Base-by-base conservation (phyloP, 192 early-diverging fungal genomes). In the Entomortierella lignicola region DNA sequence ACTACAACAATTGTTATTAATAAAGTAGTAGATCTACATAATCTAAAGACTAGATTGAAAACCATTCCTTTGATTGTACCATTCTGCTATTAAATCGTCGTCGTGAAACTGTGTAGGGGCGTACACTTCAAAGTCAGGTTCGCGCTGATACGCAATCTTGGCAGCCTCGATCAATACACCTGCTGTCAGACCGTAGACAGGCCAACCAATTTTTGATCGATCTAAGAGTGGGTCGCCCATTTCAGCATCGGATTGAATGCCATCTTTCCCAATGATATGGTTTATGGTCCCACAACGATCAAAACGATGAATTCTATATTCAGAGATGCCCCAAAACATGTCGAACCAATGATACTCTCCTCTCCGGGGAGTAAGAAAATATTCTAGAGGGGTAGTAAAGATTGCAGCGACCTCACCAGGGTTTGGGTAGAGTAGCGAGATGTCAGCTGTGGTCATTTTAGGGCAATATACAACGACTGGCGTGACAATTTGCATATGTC, bases 341-440 rank as follows among this genome's bases (percentile, higher is more conserved):
- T 77, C 73, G 59, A 63, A 63, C 26, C 18, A 69, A 8, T 31
- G 11, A 41, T 77, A 51, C 7, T 30, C 20, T 8, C 30, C 60
- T 26, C 47, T 66, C 7, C 18, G 75, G 18, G 72, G 63, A 39
- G 50, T 42, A 1, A 79, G n/a, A 31, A 79, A 69, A 23, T 20
- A 54, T 20, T 69, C 67, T 8, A 79, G 43, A 3, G 75, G 75
- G 0, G 23, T 26, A 2, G 75, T 66, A 26, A 70, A 79, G 8
- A 79, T 79, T 2, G 75, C 75, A 15, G 47, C 57, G 20, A 79
- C 75, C 57, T 79, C 75, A 21, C 57, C 67, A 34, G 75, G 75
- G 26, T 79, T 79, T 13, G 75, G 67, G 32, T 20, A 51, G 26
- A 79, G 63, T 6, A 30, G 17, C 12, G 34, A 31, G 12, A 79